Evolutionary conservation across 495 filamentous ascomycete genomes (phyloP).

Genomic region (Rusavskia elegans): DNA sequence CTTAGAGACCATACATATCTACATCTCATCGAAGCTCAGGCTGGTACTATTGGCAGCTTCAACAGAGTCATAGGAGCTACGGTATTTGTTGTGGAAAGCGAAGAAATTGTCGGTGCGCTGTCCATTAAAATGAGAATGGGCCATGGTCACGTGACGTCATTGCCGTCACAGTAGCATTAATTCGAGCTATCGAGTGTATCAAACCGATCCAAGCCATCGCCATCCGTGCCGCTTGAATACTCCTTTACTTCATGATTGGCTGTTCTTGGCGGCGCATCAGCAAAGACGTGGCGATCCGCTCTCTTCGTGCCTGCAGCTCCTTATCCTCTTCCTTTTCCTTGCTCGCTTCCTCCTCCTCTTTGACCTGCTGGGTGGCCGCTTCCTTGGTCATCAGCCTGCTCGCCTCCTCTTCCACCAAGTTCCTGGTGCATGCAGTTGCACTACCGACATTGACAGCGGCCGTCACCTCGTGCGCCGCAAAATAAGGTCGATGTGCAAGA

Average conservation of each 20-base stretch:
- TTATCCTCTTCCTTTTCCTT: background rate
- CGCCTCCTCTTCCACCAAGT: background rate
- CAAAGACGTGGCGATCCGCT: background rate
- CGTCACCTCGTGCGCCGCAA: background rate
- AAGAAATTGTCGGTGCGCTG: no score
- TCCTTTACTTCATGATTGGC: background rate
- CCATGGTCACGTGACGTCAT: no score
- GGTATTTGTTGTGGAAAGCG: no score
- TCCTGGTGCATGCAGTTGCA: background rate
- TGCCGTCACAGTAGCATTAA: no score
- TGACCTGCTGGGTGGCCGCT: background rate
- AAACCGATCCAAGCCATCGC: no score
- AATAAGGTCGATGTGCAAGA: background rate
- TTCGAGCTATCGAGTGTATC: no score
- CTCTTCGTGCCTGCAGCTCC: background rate
- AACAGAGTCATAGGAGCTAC: no score
- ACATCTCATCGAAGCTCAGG: no score
- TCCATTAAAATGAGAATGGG: no score
- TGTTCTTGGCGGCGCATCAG: background rate
- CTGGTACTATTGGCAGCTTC: no score
- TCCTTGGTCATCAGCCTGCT: background rate
- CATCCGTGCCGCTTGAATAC: background rate
- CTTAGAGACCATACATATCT: no score
- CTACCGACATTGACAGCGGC: background rate
- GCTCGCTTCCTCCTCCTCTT: background rate